Evolutionary conservation across 495 filamentous ascomycete genomes (phyloP).

Genomic region (Copromyces sp.): DNA sequence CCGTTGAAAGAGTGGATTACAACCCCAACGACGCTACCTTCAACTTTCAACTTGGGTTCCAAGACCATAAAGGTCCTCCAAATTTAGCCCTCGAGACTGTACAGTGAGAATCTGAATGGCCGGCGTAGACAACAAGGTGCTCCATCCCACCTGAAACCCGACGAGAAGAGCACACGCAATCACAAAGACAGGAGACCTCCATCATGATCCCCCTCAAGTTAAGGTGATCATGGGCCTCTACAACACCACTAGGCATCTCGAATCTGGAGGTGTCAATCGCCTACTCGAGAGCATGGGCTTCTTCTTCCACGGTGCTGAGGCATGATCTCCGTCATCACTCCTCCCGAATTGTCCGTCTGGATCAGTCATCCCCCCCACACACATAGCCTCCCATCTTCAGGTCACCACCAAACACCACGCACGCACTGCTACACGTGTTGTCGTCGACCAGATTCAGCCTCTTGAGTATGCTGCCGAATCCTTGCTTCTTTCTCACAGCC

Average conservation of each 20-base stretch:
- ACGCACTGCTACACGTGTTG: not conserved
- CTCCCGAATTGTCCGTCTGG: not conserved
- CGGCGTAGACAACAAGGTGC: not conserved
- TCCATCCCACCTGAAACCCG: not conserved
- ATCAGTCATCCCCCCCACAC: not conserved
- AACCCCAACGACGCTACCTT: not conserved
- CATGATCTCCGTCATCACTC: not conserved
- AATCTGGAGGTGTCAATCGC: not conserved
- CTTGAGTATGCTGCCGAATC: not conserved
- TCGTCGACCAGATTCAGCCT: not conserved
- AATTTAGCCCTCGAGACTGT: not conserved
- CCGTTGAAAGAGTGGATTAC: not conserved
- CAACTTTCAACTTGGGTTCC: not conserved
- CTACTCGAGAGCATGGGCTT: not conserved
- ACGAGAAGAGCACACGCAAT: not conserved
- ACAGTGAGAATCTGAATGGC: not conserved
- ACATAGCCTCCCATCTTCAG: not conserved
- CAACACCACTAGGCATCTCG: not conserved
- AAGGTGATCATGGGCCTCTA: not conserved
- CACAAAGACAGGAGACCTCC: not conserved
- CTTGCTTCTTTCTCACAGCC: not conserved
- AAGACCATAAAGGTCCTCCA: not conserved
- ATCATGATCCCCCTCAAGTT: not conserved
- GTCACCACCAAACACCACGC: not conserved
- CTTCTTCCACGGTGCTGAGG: not conserved